Evolutionary conservation across 1,139 yeast species (phyloP).

Genomic region (Starmera stellimalicola): DNA sequence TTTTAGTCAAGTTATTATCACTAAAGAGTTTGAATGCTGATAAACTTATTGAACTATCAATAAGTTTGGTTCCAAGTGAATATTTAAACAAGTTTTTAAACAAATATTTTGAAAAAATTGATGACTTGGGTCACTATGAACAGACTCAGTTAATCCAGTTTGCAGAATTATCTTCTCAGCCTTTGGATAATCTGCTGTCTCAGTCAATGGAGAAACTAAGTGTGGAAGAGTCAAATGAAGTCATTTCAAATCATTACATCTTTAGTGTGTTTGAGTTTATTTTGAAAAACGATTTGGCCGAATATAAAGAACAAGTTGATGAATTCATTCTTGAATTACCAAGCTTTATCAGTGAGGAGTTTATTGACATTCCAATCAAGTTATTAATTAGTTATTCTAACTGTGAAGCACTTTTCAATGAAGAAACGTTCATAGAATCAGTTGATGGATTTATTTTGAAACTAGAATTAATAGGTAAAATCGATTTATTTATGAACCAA

Average conservation of each 20-base stretch:
- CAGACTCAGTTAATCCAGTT: conserved; percentile 5
- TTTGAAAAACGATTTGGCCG: conserved; percentile 15
- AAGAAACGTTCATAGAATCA: conserved; percentile 16
- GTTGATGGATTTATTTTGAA: conserved; percentile 22
- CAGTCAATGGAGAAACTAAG: conserved; percentile 9
- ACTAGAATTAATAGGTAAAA: conserved; percentile 13
- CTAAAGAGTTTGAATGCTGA: background rate
- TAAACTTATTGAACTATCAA: background rate
- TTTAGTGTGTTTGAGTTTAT: conserved; percentile 20
- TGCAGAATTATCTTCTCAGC: conserved; percentile 4
- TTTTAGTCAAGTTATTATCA: conserved; percentile 3
- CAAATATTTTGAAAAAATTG: background rate
- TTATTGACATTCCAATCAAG: conserved; percentile 19
- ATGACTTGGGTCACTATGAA: background rate
- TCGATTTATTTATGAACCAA: conserved; percentile 10
- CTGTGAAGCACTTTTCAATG: conserved; percentile 15
- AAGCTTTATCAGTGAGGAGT: conserved; percentile 19
- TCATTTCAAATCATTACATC: conserved; percentile 15
- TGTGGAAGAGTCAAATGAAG: conserved; percentile 14
- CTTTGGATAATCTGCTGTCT: conserved; percentile 4
- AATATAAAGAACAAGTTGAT: conserved; percentile 16
- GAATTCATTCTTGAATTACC: conserved; percentile 25
- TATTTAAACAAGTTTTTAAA: background rate
- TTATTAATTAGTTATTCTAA: conserved; percentile 22
- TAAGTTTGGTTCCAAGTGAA: background rate